Conservation (phyloP, 768 basidiomycete genomes). For the Pluteus cervinus region DNA sequence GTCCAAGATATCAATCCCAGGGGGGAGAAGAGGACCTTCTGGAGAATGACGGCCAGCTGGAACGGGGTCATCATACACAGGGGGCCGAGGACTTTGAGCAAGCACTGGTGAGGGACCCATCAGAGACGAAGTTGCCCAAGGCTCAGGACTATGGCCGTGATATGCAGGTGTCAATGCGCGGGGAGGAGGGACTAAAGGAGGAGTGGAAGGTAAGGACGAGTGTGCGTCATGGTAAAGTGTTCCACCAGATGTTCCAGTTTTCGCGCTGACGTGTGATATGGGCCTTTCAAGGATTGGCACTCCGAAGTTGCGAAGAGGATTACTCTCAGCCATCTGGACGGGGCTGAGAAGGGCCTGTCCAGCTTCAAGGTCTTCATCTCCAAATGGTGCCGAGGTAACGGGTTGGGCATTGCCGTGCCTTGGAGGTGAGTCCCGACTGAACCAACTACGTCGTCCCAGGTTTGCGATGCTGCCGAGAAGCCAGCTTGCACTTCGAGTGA, state of each 20-base stretch:
- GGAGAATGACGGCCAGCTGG: neutral
- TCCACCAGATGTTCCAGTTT: slow-evolving; percentile 45
- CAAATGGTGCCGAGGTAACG: slow-evolving; percentile 18
- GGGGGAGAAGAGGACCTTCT: no score
- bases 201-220: slow-evolving; percentile 42
- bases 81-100: neutral
- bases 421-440: slow-evolving; percentile 26
- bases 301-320: slow-evolving; percentile 18
- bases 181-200: slow-evolving; percentile 34
- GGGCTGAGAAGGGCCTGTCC: slow-evolving; percentile 31
- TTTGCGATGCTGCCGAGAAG: slow-evolving; percentile 41
- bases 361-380: slow-evolving; percentile 43
- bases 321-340: neutral
- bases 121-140: slow-evolving; percentile 16
- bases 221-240: slow-evolving; percentile 61
- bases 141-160: slow-evolving; percentile 4
- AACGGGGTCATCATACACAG: slow-evolving; percentile 5
- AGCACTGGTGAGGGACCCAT: slow-evolving; percentile 9
- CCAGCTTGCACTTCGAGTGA: slow-evolving; percentile 13
- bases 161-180: slow-evolving; percentile 42
- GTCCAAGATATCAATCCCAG: slow-evolving; percentile 23
- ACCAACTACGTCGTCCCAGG: slow-evolving; percentile 55
- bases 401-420: slow-evolving; percentile 14
- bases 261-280: slow-evolving; percentile 48
- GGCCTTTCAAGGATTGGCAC: slow-evolving; percentile 43